Evolutionary conservation across 371 early-diverging fungal species (phyloP), one percentile per base, ranked within the genome.

Genomic region (Apophysomyces sp.): DNA sequence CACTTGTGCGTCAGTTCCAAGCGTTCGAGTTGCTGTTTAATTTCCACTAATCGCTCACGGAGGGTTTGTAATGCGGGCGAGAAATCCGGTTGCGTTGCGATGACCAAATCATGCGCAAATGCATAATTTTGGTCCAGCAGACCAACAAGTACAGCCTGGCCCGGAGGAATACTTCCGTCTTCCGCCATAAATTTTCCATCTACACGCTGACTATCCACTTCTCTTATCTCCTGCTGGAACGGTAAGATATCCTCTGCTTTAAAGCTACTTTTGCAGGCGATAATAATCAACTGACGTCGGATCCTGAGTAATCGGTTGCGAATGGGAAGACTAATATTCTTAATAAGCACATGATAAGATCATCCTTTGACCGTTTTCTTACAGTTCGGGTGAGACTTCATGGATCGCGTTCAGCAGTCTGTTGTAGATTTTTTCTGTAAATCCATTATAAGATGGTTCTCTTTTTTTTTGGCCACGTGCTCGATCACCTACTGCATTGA

Each of bases 91-190:
- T 52, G 88, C 69, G 69, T 66, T 1, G 85, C 83, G 7, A 88
- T 84, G 69, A 90, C 69, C 32, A 93, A 62, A 65, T 92, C 93
- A 60, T 93, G 90, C 13, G 89, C 79, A 56, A 86, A 86, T 34
- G 87, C 89, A 57, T 82, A 91, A 52, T 90, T 85, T 59, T 89
- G 85, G 59, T 94, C 94, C 39, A 95, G 58, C 24, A 95, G 63
- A 4, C 82, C 86, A 31, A 89, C 85, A 34, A 95, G 85, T 1
- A 88, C 88, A 13, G 91, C 93, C 67, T 95, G 96, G 21, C 96
- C 96, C 40, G 86, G 68, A 3, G 90, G 88, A 9, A 88, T 74
- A 6, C 60, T 64, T 3, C 89, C 91, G 59, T 87, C 74, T 12
- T 62, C 71, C 4, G 72, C 74, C 30, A 88, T 57, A 66, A 93